Percentiles rank a stretch among this genome's conserved stretches.
Evolutionary conservation across 2,329 filamentous ascomycete genomes (phyloP).

Genomic region (Apiospora sp.): DNA sequence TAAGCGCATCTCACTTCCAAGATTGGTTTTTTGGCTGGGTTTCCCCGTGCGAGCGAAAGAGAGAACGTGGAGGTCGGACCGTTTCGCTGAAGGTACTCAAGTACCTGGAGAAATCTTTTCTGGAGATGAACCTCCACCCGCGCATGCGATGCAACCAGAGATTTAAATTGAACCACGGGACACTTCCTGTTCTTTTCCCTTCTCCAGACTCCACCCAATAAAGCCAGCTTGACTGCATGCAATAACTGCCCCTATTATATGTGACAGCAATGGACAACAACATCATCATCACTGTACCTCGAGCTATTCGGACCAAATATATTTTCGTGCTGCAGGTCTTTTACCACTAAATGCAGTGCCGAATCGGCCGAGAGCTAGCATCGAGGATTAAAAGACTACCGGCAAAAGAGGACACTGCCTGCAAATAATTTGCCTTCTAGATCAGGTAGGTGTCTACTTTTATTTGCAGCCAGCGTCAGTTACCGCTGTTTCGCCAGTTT

Average conservation of each 20-base stretch:
- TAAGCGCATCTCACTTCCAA: constrained; percentile 11
- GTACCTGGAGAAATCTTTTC: constrained; percentile 9
- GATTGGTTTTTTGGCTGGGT: not conserved
- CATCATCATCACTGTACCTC: not conserved
- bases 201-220: constrained; percentile 9
- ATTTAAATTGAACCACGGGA: not conserved
- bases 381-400: not conserved
- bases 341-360: not conserved
- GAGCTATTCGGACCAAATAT: not conserved
- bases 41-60: not conserved
- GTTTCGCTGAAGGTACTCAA: not conserved
- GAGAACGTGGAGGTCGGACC: constrained; percentile 21
- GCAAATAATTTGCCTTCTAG: not conserved
- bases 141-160: constrained; percentile 9
- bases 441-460: not conserved
- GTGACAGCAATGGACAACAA: not conserved
- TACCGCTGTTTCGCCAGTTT: constrained; percentile 1
- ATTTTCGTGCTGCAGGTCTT: not conserved
- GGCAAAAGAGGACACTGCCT: not conserved
- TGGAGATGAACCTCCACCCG: constrained; percentile 17
- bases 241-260: constrained; percentile 11
- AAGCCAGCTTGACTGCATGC: not conserved
- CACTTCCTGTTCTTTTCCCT: constrained; percentile 9
- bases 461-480: not conserved
- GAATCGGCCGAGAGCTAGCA: not conserved